A percentile compares a stretch with the other conserved stretches of the same genome.
Evolutionary conservation across 305 asterid species (phyloP).

Genomic region (Vinca major): DNA sequence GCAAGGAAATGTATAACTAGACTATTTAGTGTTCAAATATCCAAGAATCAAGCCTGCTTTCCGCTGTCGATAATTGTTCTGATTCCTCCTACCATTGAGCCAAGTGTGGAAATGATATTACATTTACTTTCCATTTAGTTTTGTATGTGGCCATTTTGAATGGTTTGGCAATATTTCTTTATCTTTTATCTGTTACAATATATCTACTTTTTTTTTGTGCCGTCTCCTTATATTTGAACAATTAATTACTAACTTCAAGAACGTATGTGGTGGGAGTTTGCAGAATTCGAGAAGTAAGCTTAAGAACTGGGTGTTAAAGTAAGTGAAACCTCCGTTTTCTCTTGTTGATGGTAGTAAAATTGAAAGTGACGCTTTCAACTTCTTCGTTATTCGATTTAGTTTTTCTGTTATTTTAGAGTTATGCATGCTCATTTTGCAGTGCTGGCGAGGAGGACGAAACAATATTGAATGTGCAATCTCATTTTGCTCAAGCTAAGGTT

Average conservation of each 20-base stretch:
- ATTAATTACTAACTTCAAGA: conserved; percentile 21
- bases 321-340: conserved; percentile 45
- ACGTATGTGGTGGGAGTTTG: conserved; percentile 26
- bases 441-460: conserved; percentile 79
- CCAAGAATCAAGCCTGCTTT: conserved; percentile 1
- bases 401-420: conserved; percentile 17
- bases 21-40: not conserved
- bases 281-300: conserved; percentile 45
- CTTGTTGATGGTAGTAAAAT: conserved; percentile 31
- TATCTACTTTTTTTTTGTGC: not conserved
- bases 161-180: conserved; percentile 4
- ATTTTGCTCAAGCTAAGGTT: conserved; percentile 60
- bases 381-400: conserved; percentile 14
- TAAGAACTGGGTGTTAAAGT: conserved; percentile 56
- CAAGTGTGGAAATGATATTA: not conserved
- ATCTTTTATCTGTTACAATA: not conserved
- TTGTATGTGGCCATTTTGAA: not conserved
- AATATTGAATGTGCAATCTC: conserved; percentile 60
- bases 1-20: not conserved
- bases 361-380: conserved; percentile 18
- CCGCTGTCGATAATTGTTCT: not conserved
- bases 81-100: not conserved
- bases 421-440: conserved; percentile 33
- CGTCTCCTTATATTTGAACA: conserved; percentile 6
- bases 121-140: not conserved